Percentiles rank a stretch among this genome's conserved stretches.
Conservation (phyloP, 2,329 filamentous ascomycete species). For the Periconia sp. region DNA sequence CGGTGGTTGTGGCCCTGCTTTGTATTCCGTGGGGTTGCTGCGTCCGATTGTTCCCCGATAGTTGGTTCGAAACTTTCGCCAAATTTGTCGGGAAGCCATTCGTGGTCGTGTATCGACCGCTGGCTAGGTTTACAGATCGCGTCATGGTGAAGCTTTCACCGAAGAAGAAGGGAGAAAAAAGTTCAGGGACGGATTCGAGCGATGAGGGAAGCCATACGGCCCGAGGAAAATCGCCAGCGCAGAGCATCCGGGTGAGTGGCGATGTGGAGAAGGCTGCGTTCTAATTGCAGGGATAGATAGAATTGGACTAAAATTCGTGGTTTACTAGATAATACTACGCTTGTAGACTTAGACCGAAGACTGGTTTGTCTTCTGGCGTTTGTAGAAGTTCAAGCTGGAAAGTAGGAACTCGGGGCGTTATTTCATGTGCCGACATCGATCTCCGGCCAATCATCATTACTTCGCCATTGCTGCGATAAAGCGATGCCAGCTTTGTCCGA, state of each 20-base stretch:
- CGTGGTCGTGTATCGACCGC: conserved; percentile 27
- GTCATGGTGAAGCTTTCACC: conserved; percentile 16
- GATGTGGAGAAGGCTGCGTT: conserved; percentile 24
- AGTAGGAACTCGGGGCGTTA: too few species aligned
- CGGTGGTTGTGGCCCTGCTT: conserved; percentile 55
- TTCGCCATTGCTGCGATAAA: conserved; percentile 28
- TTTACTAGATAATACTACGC: too few species aligned
- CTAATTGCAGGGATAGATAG: conserved; percentile 6
- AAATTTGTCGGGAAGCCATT: conserved; percentile 32
- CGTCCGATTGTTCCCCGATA: conserved; percentile 59
- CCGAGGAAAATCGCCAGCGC: conserved; percentile 22
- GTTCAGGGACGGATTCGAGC: conserved; percentile 6
- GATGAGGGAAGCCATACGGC: conserved; percentile 15
- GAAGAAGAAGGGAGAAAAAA: conserved; percentile 19
- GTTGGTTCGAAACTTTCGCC: conserved; percentile 27
- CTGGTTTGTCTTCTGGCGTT: too few species aligned
- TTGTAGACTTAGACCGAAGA: too few species aligned
- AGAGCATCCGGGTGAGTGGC: conserved; percentile 10
- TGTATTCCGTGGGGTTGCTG: conserved; percentile 59
- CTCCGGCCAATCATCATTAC: too few species aligned
- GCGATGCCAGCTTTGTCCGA: conserved; percentile 23
- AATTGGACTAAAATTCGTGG: too few species aligned
- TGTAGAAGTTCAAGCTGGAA: too few species aligned
- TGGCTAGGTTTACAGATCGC: conserved; percentile 17
- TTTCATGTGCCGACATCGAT: too few species aligned